Conservation (phyloP, 2,329 filamentous ascomycete genomes). For the Diaporthe sp. region DNA sequence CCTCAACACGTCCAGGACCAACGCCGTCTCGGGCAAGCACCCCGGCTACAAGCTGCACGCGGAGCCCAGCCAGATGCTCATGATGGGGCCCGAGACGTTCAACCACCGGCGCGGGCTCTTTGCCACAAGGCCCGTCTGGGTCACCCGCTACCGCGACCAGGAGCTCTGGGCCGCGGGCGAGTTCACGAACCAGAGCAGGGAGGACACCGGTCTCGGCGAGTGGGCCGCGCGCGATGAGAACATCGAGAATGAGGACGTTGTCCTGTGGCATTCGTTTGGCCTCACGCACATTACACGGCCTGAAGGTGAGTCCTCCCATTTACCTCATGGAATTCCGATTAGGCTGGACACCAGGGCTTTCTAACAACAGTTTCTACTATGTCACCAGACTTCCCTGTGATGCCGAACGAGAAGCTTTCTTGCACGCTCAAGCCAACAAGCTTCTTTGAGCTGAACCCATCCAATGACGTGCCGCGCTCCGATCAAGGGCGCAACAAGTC, state of each 20-base stretch:
- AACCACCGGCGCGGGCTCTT: neutral
- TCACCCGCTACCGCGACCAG: neutral
- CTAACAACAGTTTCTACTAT: neutral
- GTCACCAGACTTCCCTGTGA: neutral
- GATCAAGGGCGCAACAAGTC: neutral
- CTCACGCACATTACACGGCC: neutral
- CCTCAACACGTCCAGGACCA: neutral
- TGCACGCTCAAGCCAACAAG: conserved; percentile 1
- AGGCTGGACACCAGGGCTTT: neutral
- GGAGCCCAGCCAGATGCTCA: neutral
- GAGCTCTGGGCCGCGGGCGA: neutral
- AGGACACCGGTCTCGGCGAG: neutral
- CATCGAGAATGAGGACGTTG: neutral
- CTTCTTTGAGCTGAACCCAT: neutral
- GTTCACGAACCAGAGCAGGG: neutral
- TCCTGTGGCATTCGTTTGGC: neutral
- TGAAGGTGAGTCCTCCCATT: neutral
- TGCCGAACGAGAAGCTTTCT: neutral
- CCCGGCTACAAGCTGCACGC: neutral
- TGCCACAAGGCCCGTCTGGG: neutral
- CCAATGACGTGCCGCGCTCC: neutral
- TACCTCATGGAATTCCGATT: neutral
- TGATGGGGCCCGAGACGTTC: neutral
- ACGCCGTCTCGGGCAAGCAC: neutral
- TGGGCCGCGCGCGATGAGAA: neutral